phyloP scores from a whole-genome alignment of 768 basidiomycete species.

The Amanita jacksonii region DNA sequence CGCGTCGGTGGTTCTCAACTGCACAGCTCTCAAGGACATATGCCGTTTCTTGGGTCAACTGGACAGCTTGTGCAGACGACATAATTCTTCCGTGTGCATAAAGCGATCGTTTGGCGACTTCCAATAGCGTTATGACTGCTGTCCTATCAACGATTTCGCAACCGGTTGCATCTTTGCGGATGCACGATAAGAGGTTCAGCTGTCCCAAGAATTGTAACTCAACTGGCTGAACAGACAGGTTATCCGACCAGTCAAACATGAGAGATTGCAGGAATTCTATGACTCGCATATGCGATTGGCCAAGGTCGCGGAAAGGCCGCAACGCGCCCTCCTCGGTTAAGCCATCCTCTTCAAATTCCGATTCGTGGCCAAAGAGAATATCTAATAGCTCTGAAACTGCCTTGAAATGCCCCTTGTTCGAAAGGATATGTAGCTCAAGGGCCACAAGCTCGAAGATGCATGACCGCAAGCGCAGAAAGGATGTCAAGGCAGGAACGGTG shows the following conservation, averaged over 20 bases:
- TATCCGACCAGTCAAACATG: slow-evolving; percentile 84
- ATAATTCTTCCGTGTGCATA: slow-evolving; percentile 61
- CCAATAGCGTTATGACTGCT: slow-evolving; percentile 62
- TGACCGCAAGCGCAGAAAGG: slow-evolving; percentile 77
- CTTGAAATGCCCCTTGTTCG: slow-evolving; percentile 67
- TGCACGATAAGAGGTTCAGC: slow-evolving; percentile 61
- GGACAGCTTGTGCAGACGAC: slow-evolving; percentile 52
- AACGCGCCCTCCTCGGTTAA: slow-evolving; percentile 20
- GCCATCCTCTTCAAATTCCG: slow-evolving; percentile 39
- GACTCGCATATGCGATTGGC: slow-evolving; percentile 77
- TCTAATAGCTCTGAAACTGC: slow-evolving; percentile 65
- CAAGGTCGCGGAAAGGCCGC: slow-evolving; percentile 59
- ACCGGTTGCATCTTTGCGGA: slow-evolving; percentile 57
- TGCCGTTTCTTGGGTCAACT: slow-evolving; percentile 55
- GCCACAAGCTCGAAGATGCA: slow-evolving; percentile 81
- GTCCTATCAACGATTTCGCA: slow-evolving; percentile 78
- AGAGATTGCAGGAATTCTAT: slow-evolving; percentile 85
- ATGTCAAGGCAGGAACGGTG: slow-evolving; percentile 54
- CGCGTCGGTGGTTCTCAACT: slow-evolving; percentile 80
- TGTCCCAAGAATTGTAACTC: slow-evolving; percentile 56
- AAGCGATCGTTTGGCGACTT: slow-evolving; percentile 45
- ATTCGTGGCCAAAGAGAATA: slow-evolving; percentile 69
- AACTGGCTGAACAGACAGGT: slow-evolving; percentile 44
- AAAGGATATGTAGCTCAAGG: slow-evolving; percentile 81
- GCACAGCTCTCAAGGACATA: slow-evolving; percentile 81